Conservation (phyloP, 1,284 basidiomycete genomes). For the Tilletiopsis washingtonensis region DNA sequence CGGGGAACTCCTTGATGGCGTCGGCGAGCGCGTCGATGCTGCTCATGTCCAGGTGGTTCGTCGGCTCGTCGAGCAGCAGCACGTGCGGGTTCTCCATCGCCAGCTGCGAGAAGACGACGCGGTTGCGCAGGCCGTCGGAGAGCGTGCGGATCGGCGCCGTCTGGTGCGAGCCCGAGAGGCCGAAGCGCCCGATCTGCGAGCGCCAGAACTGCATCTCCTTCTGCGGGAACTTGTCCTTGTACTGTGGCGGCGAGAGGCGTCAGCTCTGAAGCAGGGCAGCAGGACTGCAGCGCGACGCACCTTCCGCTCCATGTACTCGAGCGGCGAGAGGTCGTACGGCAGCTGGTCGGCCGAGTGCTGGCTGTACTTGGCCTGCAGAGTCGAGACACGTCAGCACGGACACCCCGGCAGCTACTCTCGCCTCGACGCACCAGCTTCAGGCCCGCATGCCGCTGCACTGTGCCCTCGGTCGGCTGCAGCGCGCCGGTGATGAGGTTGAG, state of each 20-base stretch:
- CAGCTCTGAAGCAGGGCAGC: conserved; percentile 86
- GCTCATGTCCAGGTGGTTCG: conserved; percentile 82
- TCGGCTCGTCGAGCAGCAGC: conserved; percentile 56
- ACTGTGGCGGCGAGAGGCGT: conserved; percentile 54
- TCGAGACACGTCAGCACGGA: too few species aligned
- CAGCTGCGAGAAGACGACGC: conserved; percentile 83
- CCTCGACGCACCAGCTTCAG: too few species aligned
- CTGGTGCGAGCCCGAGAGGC: conserved; percentile 87
- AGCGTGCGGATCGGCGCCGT: conserved; percentile 79
- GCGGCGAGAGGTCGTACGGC: conserved; percentile 82
- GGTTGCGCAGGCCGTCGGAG: conserved; percentile 91
- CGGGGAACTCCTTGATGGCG: conserved; percentile 94
- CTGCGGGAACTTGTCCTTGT: conserved; percentile 79
- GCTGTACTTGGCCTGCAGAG: conserved; percentile 67
- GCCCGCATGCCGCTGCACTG: conserved; percentile 74
- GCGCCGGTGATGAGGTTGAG: conserved; percentile 85
- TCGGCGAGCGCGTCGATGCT: conserved; percentile 89
- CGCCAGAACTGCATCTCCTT: conserved; percentile 92
- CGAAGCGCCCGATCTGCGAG: conserved; percentile 88
- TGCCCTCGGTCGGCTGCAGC: conserved; percentile 74
- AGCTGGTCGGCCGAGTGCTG: conserved; percentile 98
- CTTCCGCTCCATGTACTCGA: conserved; percentile 80
- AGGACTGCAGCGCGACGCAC: conserved; percentile 89
- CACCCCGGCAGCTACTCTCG: too few species aligned
- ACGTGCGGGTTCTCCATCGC: conserved; percentile 51